Percentiles rank a stretch among this genome's conserved stretches.
Conservation (phyloP, 257 asterid genomes). For the Ophiorrhiza pumila region DNA sequence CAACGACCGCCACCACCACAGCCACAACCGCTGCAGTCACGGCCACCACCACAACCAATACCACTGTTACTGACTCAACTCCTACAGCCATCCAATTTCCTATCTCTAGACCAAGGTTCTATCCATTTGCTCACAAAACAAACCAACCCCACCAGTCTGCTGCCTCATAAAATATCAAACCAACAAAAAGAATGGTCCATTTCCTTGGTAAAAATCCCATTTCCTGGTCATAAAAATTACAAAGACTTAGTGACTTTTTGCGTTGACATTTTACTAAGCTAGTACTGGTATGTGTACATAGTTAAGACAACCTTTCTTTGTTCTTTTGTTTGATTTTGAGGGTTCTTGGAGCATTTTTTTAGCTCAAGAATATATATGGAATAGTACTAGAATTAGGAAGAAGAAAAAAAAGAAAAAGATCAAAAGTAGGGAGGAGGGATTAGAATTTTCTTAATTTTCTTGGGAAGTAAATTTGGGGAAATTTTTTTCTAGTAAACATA, state of each 20-base stretch:
- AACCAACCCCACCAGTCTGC: conserved; percentile 51
- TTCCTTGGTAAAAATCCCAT: too few species aligned
- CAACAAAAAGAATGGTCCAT: not conserved
- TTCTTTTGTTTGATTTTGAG: not conserved
- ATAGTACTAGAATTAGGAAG: not conserved
- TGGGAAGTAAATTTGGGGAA: conserved; percentile 3
- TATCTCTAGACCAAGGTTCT: conserved; percentile 48
- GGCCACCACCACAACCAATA: conserved; percentile 6
- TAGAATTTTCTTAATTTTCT: not conserved
- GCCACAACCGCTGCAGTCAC: not conserved
- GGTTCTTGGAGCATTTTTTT: conserved; percentile 19
- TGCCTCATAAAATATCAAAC: conserved; percentile 30
- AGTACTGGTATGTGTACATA: conserved; percentile 14
- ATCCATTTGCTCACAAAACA: conserved; percentile 42
- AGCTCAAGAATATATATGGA: conserved; percentile 16
- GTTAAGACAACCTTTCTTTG: not conserved
- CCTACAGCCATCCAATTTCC: conserved; percentile 43
- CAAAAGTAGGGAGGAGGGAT: not conserved
- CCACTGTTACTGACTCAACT: conserved; percentile 7
- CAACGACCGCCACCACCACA: conserved; percentile 11
- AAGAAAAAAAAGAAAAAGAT: not conserved
- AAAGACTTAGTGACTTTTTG: conserved; percentile 8
- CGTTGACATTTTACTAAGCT: conserved; percentile 6
- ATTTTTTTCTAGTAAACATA: not conserved
- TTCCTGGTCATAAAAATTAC: not conserved